A percentile compares a stretch with the other conserved stretches of the same genome.
These are phyloP conservation scores for Phytophthora crassamura DNA, from an alignment of 352 stramenopile genomes.

Conservation along the genomic window DNA sequence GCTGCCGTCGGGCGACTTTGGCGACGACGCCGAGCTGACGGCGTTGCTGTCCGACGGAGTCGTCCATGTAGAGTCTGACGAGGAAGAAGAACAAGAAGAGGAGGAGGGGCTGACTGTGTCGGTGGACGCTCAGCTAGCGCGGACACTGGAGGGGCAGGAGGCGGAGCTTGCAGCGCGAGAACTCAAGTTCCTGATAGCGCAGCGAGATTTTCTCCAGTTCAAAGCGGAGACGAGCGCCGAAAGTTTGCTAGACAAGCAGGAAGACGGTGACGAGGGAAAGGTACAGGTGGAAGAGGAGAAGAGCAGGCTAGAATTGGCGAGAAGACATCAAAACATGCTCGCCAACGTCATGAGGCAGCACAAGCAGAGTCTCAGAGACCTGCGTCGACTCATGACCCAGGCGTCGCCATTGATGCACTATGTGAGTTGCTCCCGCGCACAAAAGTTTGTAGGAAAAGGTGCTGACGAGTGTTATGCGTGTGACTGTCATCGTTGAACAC, in stretches of 20 bases:
- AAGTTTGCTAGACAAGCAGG: background rate
- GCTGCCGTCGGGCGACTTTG: constrained; percentile 21
- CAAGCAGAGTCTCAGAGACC: constrained; percentile 48
- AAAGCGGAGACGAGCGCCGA: constrained; percentile 31
- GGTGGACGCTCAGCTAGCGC: background rate
- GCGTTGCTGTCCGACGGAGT: constrained; percentile 16
- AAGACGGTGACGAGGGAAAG: constrained; percentile 5
- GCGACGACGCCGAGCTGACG: constrained; percentile 23
- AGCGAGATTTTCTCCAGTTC: constrained; percentile 63
- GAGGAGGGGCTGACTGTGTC: background rate
- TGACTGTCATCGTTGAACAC: background rate
- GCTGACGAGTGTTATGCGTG: constrained; percentile 13
- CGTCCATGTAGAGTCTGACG: background rate
- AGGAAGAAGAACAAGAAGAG: constrained; percentile 2
- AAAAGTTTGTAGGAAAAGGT: background rate
- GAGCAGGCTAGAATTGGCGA: constrained; percentile 32
- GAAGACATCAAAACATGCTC: constrained; percentile 42
- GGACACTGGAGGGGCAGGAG: constrained; percentile 18
- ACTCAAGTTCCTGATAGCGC: constrained; percentile 62
- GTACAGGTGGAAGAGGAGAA: constrained; percentile 35
- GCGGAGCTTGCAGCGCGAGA: constrained; percentile 52
- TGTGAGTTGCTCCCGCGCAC: constrained; percentile 35
- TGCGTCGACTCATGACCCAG: constrained; percentile 49
- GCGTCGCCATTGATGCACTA: constrained; percentile 60
- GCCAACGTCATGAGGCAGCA: constrained; percentile 43